These are phyloP conservation scores for Eucommia ulmoides DNA, from an alignment of 257 asterid species.

Conservation along the genomic window DNA sequence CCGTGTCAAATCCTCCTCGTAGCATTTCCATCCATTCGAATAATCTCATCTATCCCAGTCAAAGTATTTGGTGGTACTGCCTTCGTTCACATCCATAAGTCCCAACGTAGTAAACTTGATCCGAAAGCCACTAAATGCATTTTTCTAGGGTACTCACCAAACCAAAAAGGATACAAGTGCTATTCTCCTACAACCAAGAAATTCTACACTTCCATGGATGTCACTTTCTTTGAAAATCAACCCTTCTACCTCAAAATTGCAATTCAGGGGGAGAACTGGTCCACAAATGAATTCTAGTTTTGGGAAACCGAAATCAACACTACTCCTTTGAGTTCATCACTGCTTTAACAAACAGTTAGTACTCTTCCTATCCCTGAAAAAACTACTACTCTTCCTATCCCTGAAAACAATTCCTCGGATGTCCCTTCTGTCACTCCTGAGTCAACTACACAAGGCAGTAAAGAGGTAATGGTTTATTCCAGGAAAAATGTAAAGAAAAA, in stretches of 20 bases:
- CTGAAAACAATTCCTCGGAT: no score
- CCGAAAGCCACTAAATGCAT: not conserved
- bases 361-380: no score
- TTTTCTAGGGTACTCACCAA: not conserved
- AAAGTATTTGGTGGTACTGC: not conserved
- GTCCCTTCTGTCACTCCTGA: no score
- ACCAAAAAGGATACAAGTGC: not conserved
- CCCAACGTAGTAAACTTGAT: not conserved
- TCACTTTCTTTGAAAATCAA: not conserved
- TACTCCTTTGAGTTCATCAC: no score
- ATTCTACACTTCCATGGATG: not conserved
- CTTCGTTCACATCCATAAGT: not conserved
- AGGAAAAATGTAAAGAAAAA: no score
- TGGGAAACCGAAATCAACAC: no score
- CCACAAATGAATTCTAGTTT: no score
- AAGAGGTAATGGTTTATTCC: no score
- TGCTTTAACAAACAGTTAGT: no score
- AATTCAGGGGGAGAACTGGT: not conserved
- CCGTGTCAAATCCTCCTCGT: not conserved
- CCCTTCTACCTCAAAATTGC: not conserved
- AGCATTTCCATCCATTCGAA: not conserved
- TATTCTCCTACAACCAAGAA: not conserved
- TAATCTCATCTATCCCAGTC: not conserved
- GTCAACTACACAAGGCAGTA: no score
- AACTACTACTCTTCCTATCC: no score